Conservation (phyloP, 331 rosid species). For the Pyracantha coccinea region DNA sequence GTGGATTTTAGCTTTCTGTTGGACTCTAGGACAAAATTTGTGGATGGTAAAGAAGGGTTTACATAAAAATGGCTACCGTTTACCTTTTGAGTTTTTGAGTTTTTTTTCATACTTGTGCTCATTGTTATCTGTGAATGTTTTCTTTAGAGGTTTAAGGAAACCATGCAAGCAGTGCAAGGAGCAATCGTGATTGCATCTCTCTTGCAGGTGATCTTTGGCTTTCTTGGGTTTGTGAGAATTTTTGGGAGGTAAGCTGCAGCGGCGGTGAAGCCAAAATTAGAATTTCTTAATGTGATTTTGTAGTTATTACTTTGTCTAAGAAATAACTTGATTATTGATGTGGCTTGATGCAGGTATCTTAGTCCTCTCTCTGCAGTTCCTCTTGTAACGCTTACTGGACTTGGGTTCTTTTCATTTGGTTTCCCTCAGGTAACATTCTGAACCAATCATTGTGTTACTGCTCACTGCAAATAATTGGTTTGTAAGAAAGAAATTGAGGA, state of each 20-base stretch:
- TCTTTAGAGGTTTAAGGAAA: constrained; percentile 53
- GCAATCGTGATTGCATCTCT: constrained; percentile 65
- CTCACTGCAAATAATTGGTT: background rate
- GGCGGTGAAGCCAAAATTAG: background rate
- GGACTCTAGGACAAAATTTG: background rate
- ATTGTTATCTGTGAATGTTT: constrained; percentile 6
- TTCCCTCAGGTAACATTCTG: constrained; percentile 54
- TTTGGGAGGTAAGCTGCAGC: constrained; percentile 43
- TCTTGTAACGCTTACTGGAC: constrained; percentile 80
- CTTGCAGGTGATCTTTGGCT: constrained; percentile 60
- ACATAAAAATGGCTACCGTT: background rate
- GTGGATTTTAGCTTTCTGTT: background rate
- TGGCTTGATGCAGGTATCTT: constrained; percentile 49
- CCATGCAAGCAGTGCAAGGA: constrained; percentile 71
- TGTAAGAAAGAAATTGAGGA: background rate
- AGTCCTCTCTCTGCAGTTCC: constrained; percentile 82
- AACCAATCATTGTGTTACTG: background rate
- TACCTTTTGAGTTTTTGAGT: background rate
- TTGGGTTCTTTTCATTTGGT: constrained; percentile 58
- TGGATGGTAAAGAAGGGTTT: background rate
- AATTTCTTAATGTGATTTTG: background rate
- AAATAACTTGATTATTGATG: constrained; percentile 4
- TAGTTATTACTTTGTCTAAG: constrained; percentile 9
- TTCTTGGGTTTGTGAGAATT: constrained; percentile 76
- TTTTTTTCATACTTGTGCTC: background rate